A percentile compares a stretch with the other conserved stretches of the same genome.
Evolutionary conservation across 768 basidiomycete species (phyloP).

Genomic region (Lactarius sp.): DNA sequence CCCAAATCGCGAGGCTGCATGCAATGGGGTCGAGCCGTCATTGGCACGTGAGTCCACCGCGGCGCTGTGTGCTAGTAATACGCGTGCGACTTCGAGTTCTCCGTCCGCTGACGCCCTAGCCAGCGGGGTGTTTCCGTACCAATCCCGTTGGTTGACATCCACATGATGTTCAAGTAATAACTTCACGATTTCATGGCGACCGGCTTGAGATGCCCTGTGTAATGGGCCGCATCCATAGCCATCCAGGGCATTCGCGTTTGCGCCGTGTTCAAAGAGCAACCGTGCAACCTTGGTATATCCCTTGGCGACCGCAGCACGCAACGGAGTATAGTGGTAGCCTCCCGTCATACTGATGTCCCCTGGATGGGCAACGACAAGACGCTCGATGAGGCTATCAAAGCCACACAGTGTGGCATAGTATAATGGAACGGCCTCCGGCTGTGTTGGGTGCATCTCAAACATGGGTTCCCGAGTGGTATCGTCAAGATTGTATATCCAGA

Average conservation of each 20-base stretch:
- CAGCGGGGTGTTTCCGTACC: not conserved
- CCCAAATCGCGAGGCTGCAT: too few species aligned
- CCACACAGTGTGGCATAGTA: slow-evolving; percentile 1
- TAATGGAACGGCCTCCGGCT: too few species aligned
- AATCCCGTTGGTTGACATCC: not conserved
- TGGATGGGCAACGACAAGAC: too few species aligned
- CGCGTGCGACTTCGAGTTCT: not conserved
- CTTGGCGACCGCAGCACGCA: not conserved
- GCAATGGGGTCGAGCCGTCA: too few species aligned
- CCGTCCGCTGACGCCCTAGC: accelerated
- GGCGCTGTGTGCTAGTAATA: not conserved
- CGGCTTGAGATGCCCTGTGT: not conserved
- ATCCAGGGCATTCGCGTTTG: not conserved
- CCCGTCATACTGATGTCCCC: not conserved
- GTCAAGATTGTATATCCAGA: slow-evolving; percentile 5
- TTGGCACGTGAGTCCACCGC: not conserved
- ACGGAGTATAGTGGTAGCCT: not conserved
- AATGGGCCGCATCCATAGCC: not conserved
- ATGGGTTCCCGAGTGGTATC: not conserved
- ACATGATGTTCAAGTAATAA: not conserved
- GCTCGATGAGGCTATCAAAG: not conserved
- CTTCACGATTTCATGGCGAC: not conserved
- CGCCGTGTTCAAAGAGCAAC: too few species aligned
- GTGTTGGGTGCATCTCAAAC: too few species aligned
- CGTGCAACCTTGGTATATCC: too few species aligned